Percentiles rank a stretch among this genome's conserved stretches.
These are phyloP conservation scores for Hirsutella thompsonii DNA, from an alignment of 2,329 filamentous ascomycete species.

Conservation along the genomic window DNA sequence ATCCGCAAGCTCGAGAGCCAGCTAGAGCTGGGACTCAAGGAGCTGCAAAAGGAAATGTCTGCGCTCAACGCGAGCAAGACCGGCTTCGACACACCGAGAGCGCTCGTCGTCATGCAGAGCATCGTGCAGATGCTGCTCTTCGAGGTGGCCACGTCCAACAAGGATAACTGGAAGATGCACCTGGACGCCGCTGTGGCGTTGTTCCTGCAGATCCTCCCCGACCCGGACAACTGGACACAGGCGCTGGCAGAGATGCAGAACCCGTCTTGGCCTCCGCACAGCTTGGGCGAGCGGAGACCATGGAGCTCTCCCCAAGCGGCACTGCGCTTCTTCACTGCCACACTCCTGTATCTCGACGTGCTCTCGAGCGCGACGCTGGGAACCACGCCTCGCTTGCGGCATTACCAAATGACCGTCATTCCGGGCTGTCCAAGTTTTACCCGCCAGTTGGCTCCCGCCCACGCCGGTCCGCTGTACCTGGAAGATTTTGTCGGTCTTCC, in stretches of 20 bases:
- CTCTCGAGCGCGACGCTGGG: constrained; percentile 33
- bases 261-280: constrained; percentile 20
- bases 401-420: constrained; percentile 27
- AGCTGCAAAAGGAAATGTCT: constrained; percentile 29
- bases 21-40: constrained; percentile 28
- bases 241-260: constrained; percentile 18
- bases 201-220: constrained; percentile 30
- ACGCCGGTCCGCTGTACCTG: constrained; percentile 24
- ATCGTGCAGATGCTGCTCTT: constrained; percentile 42
- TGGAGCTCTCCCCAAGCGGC: constrained; percentile 33
- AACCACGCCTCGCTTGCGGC: constrained; percentile 25
- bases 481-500: constrained; percentile 40
- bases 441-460: constrained; percentile 8
- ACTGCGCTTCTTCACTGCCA: constrained; percentile 32
- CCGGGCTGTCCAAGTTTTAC: constrained; percentile 12
- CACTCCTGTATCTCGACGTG: constrained; percentile 35
- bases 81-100: constrained; percentile 17
- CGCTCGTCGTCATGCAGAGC: constrained; percentile 31
- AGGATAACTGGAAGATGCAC: constrained; percentile 36
- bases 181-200: constrained; percentile 35
- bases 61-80: constrained; percentile 19
- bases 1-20: constrained; percentile 28
- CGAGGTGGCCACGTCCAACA: constrained; percentile 31
- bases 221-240: constrained; percentile 22
- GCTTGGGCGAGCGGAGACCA: constrained; percentile 18